These are phyloP conservation scores for Rhazya stricta DNA, from an alignment of 257 asterid species.

Conservation along the genomic window DNA sequence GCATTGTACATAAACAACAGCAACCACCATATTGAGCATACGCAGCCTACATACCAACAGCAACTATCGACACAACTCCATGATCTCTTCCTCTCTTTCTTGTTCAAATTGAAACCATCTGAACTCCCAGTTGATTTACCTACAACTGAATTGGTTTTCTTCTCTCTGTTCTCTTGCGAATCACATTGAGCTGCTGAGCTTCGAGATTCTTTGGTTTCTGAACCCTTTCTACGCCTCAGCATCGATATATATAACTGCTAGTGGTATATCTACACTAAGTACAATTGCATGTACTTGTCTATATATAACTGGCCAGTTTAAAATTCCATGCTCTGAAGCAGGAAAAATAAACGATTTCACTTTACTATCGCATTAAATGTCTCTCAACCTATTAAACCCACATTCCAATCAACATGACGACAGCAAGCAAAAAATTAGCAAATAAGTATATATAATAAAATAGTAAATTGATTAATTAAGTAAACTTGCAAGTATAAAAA, in stretches of 20 bases:
- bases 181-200: background rate
- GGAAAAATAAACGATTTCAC: too few species aligned
- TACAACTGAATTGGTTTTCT: background rate
- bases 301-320: background rate
- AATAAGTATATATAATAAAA: background rate
- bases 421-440: background rate
- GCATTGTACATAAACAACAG: slow-evolving; percentile 60
- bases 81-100: slow-evolving; percentile 27
- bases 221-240: slow-evolving; percentile 29
- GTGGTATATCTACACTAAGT: background rate
- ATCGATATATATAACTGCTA: slow-evolving; percentile 8
- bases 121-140: background rate
- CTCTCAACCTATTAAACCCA: background rate
- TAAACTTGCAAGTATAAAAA: background rate
- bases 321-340: background rate
- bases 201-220: slow-evolving; percentile 9
- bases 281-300: background rate
- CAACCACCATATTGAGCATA: slow-evolving; percentile 83
- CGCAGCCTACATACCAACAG: slow-evolving; percentile 77
- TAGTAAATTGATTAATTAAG: background rate
- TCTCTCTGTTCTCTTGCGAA: background rate
- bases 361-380: background rate
- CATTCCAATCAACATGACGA: background rate
- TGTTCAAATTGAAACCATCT: slow-evolving; percentile 23
- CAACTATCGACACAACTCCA: slow-evolving; percentile 71